Evolutionary conservation across 2,329 filamentous ascomycete species (phyloP).

Genomic region (Ceratocystis destructans): DNA sequence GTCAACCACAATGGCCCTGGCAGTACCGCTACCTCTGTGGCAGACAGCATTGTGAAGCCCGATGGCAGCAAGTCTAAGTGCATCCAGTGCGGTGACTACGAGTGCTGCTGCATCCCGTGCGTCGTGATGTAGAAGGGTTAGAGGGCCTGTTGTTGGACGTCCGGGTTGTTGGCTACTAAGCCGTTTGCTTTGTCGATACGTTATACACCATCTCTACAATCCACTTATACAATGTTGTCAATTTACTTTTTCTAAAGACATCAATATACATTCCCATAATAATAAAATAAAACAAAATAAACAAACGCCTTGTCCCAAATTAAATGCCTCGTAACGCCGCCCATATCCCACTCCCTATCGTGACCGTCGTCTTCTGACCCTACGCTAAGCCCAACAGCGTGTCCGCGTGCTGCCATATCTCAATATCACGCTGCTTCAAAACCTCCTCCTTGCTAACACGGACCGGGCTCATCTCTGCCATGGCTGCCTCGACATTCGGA

Average conservation of each 20-base stretch:
- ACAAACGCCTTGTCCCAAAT: background rate
- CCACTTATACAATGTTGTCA: background rate
- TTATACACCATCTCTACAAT: background rate
- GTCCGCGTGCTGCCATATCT: slow-evolving; percentile 10
- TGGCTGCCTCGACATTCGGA: slow-evolving; percentile 11
- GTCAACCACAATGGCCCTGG: slow-evolving; percentile 32
- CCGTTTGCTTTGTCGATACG: background rate
- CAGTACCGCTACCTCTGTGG: slow-evolving; percentile 35
- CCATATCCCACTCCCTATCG: background rate
- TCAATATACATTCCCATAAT: background rate
- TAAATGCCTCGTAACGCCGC: background rate
- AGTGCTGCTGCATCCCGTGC: slow-evolving; percentile 44
- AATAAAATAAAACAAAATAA: background rate
- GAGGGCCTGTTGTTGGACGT: background rate
- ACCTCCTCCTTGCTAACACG: background rate
- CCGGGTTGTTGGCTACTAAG: background rate
- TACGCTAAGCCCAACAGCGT: background rate
- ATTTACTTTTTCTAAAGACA: background rate
- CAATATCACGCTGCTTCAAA: slow-evolving; percentile 5
- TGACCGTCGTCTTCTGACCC: background rate
- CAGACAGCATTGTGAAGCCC: slow-evolving; percentile 39
- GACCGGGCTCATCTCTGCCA: background rate
- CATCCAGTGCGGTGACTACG: slow-evolving; percentile 37
- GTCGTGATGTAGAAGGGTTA: slow-evolving; percentile 32
- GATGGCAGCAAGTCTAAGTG: slow-evolving; percentile 34